These are phyloP conservation scores for Dryas drummondii DNA, from an alignment of 306 rosid genomes.

Conservation along the genomic window DNA sequence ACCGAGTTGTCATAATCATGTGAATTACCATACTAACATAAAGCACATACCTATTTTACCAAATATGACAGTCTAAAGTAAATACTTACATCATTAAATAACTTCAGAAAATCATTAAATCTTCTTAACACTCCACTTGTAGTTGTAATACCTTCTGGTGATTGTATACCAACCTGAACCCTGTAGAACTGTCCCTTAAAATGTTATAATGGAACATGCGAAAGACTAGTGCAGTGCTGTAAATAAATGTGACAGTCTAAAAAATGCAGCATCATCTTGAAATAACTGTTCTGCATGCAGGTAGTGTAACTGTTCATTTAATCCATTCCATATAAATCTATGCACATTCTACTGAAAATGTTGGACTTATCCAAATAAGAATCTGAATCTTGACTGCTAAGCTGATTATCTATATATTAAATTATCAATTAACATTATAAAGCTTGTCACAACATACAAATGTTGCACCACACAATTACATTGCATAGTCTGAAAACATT, in stretches of 20 bases:
- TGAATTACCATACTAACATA: constrained; percentile 12
- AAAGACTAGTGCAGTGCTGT: constrained; percentile 23
- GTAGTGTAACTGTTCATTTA: not conserved
- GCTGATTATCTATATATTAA: not conserved
- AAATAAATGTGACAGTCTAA: constrained; percentile 13
- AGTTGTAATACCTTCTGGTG: constrained; percentile 78
- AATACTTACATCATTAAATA: constrained; percentile 74
- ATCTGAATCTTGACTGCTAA: not conserved
- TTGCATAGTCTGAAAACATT: not conserved
- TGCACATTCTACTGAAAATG: not conserved
- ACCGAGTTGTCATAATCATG: constrained; percentile 10
- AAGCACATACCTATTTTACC: not conserved
- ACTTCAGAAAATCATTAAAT: constrained; percentile 92
- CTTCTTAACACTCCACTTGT: constrained; percentile 70
- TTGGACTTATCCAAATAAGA: constrained; percentile 5
- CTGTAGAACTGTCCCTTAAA: constrained; percentile 95
- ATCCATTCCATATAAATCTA: not conserved
- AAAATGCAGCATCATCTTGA: constrained; percentile 12
- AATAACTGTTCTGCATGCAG: not conserved
- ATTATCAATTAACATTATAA: not conserved
- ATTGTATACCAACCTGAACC: constrained; percentile 94
- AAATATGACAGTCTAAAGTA: constrained; percentile 11
- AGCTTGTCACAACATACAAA: not conserved
- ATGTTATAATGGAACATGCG: constrained; percentile 52
- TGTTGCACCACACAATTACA: not conserved